Conservation (phyloP, 805 yeast genomes). For the Saccharomyces jurei region DNA sequence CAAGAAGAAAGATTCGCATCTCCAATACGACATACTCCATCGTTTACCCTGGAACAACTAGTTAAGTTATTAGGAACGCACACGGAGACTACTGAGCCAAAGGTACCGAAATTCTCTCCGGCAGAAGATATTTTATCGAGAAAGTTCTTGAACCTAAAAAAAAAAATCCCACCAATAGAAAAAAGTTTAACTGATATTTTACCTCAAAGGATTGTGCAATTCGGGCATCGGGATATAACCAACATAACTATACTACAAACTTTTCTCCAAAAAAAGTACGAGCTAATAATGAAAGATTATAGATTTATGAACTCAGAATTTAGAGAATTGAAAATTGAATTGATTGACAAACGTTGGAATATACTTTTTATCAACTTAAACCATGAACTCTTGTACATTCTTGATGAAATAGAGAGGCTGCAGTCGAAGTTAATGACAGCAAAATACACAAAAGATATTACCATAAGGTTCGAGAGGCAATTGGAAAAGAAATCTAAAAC, state of each 20-base stretch:
- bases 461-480: constrained; percentile 27
- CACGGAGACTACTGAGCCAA: constrained; percentile 21
- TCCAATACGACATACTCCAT: constrained; percentile 35
- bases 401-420: constrained; percentile 17
- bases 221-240: constrained; percentile 29
- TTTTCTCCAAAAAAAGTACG: constrained; percentile 35
- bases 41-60: constrained; percentile 31
- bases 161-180: constrained; percentile 41
- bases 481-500: constrained; percentile 33
- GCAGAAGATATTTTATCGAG: constrained; percentile 36
- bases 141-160: constrained; percentile 36
- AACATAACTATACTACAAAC: constrained; percentile 20
- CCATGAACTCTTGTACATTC: constrained; percentile 31
- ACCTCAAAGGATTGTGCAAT: constrained; percentile 40
- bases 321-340: constrained; percentile 35
- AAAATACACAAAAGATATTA: constrained; percentile 11
- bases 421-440: constrained; percentile 7
- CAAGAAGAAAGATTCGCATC: constrained; percentile 34
- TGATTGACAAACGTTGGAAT: constrained; percentile 50
- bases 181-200: constrained; percentile 45
- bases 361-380: constrained; percentile 43
- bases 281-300: constrained; percentile 35
- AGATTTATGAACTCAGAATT: constrained; percentile 36
- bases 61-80: constrained; percentile 27
- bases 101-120: constrained; percentile 34